Evolutionary conservation across 495 filamentous ascomycete species (phyloP).

Genomic region (Daldinia concentrica): DNA sequence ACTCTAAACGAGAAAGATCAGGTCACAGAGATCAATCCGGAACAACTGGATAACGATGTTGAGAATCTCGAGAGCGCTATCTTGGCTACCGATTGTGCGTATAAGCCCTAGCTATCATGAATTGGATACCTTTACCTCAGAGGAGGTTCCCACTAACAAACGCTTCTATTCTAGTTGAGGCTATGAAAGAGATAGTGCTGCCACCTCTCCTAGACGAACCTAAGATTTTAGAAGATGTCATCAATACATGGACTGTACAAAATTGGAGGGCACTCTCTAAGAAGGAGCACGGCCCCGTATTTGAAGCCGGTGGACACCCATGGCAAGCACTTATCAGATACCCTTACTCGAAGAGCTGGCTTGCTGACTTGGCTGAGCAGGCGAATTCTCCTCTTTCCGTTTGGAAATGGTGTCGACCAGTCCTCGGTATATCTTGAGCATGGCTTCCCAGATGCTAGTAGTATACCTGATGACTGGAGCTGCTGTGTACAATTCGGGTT

Average conservation of each 20-base stretch:
- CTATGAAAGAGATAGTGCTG: slow-evolving; percentile 82
- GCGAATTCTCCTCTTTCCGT: slow-evolving; percentile 95
- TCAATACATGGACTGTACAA: slow-evolving; percentile 86
- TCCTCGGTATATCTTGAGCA: slow-evolving; percentile 98
- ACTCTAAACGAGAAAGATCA: slow-evolving; percentile 79
- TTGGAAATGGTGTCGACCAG: slow-evolving; percentile 89
- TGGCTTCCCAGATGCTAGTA: slow-evolving; percentile 70
- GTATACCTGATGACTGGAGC: slow-evolving; percentile 85
- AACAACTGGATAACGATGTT: slow-evolving; percentile 59
- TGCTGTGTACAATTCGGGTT: slow-evolving; percentile 95
- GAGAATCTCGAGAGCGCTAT: slow-evolving; percentile 58
- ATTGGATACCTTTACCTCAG: background rate
- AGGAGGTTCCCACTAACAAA: slow-evolving; percentile 38
- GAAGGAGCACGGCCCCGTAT: slow-evolving; percentile 87
- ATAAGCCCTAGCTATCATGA: slow-evolving; percentile 27
- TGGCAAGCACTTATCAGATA: slow-evolving; percentile 67
- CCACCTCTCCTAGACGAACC: slow-evolving; percentile 66
- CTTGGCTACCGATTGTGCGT: slow-evolving; percentile 78
- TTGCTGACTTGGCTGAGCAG: slow-evolving; percentile 54
- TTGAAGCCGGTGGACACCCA: slow-evolving; percentile 85
- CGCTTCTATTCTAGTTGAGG: slow-evolving; percentile 66
- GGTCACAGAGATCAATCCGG: slow-evolving; percentile 84
- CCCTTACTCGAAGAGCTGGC: slow-evolving; percentile 6
- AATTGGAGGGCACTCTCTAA: slow-evolving; percentile 76
- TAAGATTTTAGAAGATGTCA: slow-evolving; percentile 78